Evolutionary conservation across 495 filamentous ascomycete genomes (phyloP).

Genomic region (Neurospora terricola): DNA sequence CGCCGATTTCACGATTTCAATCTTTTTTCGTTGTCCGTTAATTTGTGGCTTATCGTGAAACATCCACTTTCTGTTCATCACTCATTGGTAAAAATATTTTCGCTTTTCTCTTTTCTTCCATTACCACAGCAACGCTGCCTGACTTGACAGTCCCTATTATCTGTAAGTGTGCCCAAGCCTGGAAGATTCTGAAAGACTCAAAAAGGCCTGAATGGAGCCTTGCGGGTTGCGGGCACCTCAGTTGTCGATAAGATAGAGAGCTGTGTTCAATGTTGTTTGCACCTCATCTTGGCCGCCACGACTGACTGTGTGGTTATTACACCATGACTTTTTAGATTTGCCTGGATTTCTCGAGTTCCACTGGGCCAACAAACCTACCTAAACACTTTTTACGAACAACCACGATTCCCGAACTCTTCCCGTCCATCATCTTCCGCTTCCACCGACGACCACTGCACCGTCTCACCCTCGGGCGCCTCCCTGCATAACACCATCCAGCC

Average conservation of each 20-base stretch:
- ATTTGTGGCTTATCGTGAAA: background rate
- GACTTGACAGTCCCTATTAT: background rate
- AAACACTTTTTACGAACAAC: background rate
- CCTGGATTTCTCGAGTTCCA: background rate
- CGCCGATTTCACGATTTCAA: background rate
- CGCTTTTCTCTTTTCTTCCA: background rate
- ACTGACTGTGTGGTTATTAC: background rate
- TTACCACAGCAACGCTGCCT: background rate
- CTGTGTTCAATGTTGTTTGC: background rate
- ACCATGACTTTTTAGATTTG: background rate
- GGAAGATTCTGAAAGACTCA: background rate
- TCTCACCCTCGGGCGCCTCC: background rate
- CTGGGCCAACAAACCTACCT: background rate
- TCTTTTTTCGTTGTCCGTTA: background rate
- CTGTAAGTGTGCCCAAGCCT: background rate
- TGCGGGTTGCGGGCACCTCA: background rate
- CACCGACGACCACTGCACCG: background rate
- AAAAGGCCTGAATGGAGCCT: background rate
- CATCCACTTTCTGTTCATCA: background rate
- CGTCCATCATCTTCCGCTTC: background rate
- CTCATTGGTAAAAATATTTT: background rate
- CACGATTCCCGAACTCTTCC: background rate
- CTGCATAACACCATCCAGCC: background rate
- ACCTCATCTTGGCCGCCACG: background rate
- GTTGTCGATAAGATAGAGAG: background rate